Evolutionary conservation across 345 rosid species (phyloP), one percentile per base, ranked within the genome.

Genomic region (Hibiscus trionum): DNA sequence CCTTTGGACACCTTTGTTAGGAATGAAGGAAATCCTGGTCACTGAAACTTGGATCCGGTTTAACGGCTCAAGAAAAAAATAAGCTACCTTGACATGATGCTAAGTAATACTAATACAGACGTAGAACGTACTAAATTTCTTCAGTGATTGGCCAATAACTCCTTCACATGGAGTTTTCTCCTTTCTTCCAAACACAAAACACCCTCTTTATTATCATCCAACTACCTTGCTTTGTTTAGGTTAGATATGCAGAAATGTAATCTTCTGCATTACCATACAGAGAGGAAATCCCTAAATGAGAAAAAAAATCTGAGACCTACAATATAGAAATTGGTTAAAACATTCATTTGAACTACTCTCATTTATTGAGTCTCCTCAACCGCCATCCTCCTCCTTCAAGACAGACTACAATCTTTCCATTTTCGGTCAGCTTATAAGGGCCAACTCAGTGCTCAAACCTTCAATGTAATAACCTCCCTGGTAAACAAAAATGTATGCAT

Each of bases 361-460:
- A 82, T 84, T 84, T 72, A 84, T 70, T 77, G 67, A 26, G 11
- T 59, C 17, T 53, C 21, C 85, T 73, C 83, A 82, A 75, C 86
- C 26, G 15, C 86, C 72, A 78, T 78, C 85, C 26, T 68, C 84
- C 83, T 58, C 29, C 66, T 62, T 77, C 50, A 72, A 70, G 64
- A 42, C 62, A 8, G 37, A 16, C 73, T 21, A 50, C 31, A 42
- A 35, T 37, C 16, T 37, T 52, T 27, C 19, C 76, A 17, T 11
- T 47, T 67, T 57, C 66, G 10, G 67, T 53, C 68, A 50, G 68
- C 15, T 42, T 81, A 80, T 79, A 79, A 79, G 47, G 31, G 11
- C 70, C 39, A 39, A 4, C 44, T 37, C 70, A 0, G 29, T 46
- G 55, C 61, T 46, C 69, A 56, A 10, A n/a, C 39, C 29, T 39